A percentile compares a stretch with the other conserved stretches of the same genome.
Evolutionary conservation across 2,329 filamentous ascomycete genomes (phyloP).

Genomic region (Colletotrichum cordylinicola): DNA sequence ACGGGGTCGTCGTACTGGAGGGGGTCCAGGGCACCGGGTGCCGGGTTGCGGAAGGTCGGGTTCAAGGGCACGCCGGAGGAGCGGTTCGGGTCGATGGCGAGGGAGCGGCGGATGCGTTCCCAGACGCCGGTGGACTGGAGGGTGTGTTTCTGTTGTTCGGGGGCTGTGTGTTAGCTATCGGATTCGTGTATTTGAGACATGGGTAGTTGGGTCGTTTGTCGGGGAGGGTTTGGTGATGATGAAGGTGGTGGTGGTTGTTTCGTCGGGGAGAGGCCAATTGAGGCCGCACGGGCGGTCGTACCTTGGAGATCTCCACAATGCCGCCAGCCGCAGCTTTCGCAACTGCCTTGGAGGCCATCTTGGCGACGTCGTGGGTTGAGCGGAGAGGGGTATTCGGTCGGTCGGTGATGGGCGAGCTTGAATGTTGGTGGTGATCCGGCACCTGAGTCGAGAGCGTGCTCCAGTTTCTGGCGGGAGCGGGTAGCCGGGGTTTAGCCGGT

Average conservation of each 20-base stretch:
- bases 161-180: constrained; percentile 24
- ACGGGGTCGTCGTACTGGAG: constrained; percentile 80
- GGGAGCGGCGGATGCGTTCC: constrained; percentile 78
- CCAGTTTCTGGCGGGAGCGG: constrained; percentile 13
- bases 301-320: constrained; percentile 64
- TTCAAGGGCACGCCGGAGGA: constrained; percentile 94
- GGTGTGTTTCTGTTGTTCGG: constrained; percentile 82
- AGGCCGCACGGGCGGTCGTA: constrained; percentile 37
- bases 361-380: constrained; percentile 33
- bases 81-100: constrained; percentile 85
- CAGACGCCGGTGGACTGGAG: constrained; percentile 89
- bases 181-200: neutral
- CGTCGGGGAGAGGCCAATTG: neutral
- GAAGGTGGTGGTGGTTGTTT: neutral
- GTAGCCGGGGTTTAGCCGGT: constrained; percentile 15
- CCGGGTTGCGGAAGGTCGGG: constrained; percentile 87
- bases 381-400: constrained; percentile 12
- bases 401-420: constrained; percentile 10
- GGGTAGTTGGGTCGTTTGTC: neutral
- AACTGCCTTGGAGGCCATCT: constrained; percentile 67
- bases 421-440: constrained; percentile 11
- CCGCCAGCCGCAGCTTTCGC: constrained; percentile 57
- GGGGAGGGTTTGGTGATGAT: neutral
- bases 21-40: constrained; percentile 77
- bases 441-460: constrained; percentile 15